phyloP scores from a whole-genome alignment of 306 rosid genomes.

The Trifolium repens region DNA sequence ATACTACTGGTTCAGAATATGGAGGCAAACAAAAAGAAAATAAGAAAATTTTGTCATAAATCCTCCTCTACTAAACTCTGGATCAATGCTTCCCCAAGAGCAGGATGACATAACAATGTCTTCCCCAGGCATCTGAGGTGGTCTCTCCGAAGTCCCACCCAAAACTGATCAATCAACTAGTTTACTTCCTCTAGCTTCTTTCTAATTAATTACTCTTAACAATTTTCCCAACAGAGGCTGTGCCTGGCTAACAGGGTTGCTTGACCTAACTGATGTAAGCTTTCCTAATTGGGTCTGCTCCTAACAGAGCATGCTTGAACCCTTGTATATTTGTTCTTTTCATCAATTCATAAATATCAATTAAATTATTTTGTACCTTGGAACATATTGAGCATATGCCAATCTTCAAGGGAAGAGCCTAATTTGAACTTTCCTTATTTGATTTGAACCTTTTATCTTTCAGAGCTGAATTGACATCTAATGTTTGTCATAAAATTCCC shows the following conservation, averaged over 20 bases:
- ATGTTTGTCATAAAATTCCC: not conserved
- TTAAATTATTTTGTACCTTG: not conserved
- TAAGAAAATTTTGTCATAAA: not conserved
- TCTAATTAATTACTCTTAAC: not conserved
- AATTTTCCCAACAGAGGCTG: not conserved
- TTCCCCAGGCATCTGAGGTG: not conserved
- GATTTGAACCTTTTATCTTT: constrained; percentile 14
- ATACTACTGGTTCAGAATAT: constrained; percentile 3
- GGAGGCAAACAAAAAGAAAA: not conserved
- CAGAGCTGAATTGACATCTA: constrained; percentile 10
- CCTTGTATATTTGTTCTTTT: constrained; percentile 11
- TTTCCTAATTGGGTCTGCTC: constrained; percentile 2
- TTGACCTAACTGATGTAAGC: not conserved
- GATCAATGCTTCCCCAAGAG: constrained; percentile 1
- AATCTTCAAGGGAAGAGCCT: constrained; percentile 8
- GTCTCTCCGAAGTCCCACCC: not conserved
- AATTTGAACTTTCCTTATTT: constrained; percentile 22
- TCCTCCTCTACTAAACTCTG: not conserved
- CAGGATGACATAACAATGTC: not conserved
- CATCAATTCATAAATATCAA: not conserved
- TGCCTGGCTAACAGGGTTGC: not conserved
- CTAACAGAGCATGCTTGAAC: constrained; percentile 31
- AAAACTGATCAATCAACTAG: not conserved
- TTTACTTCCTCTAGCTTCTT: not conserved
- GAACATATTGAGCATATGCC: constrained; percentile 15